Base-by-base conservation (phyloP, 148 eudicot species). In the Spergularia marina region DNA sequence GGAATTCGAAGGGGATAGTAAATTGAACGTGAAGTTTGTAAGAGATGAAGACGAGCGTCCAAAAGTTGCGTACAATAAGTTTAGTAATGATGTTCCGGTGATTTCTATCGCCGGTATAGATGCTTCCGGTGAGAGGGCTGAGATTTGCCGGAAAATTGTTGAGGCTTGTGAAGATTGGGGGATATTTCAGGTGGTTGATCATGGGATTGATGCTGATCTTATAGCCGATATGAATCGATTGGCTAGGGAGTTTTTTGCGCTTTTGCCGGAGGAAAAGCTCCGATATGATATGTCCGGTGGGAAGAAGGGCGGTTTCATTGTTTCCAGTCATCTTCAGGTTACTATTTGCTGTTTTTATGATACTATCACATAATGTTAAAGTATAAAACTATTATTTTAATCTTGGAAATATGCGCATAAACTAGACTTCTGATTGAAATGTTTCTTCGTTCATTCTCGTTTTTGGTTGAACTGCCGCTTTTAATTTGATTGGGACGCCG, bases 281-380 rank as follows among this genome's bases (percentile, higher is more conserved):
- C 79, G 83, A 56, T 94, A 85, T 56, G 98, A 94, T 63, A 94
- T 94, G 98, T 75, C 95, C 55, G 97, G 96, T 18, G 98, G 98
- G 12, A 94, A 92, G 84, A 94, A 95, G 76, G 98, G 98, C 7
- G 98, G 98, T 1, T 94, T 91, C 82, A 94, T 90, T 20, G 98
- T 94, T 5, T 94, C 98, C 1, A 91, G 97, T 78, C 98, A 94
- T 80, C 96, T 94, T 53, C 96, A 94, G 94, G 98, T 94, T 80
- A 11, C 10, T 17, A 0, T 59, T 12, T 7, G 1, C 2, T 65
- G 17, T 16, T 25, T 12, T n/a, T n/a, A n/a, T n/a, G n/a, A n/a
- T n/a, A n/a, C n/a, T 39, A 14, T 16, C 15, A 30, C 15, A 0
- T 11, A 0, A 7, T 53, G 16, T 23, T 23, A 23, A 23, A 30